Conservation (phyloP, 1,139 yeast genomes). For the Taphrina communis region DNA sequence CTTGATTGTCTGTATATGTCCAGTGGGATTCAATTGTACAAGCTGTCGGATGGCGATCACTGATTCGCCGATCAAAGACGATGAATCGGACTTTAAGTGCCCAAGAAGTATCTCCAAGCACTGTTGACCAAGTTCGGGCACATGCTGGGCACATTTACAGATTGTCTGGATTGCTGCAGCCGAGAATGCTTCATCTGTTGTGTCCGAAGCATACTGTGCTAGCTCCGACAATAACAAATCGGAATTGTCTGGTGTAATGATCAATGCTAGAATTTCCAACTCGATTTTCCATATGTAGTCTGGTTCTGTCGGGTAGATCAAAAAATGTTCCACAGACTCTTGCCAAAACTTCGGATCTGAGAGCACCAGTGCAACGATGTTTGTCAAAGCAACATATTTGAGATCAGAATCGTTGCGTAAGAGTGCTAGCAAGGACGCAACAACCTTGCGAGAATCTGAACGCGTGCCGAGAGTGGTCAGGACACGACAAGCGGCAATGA, state of each 20-base stretch:
- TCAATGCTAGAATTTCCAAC: conserved; percentile 65
- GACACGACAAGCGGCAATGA: conserved; percentile 66
- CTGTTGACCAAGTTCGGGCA: conserved; percentile 47
- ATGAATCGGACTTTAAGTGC: conserved; percentile 23
- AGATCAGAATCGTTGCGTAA: conserved; percentile 52
- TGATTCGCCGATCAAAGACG: conserved; percentile 55
- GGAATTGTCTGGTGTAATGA: conserved; percentile 63
- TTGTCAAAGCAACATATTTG: conserved; percentile 51
- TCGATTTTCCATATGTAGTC: conserved; percentile 60
- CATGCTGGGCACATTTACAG: conserved; percentile 59
- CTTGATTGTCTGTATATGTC: conserved; percentile 55
- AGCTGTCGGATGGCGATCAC: conserved; percentile 72
- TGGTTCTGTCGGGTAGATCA: conserved; percentile 65
- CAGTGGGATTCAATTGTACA: conserved; percentile 66
- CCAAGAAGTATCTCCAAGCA: conserved; percentile 41
- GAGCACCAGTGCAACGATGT: conserved; percentile 52
- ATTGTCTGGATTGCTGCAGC: conserved; percentile 65
- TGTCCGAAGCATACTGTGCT: conserved; percentile 64
- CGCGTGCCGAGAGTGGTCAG: conserved; percentile 62
- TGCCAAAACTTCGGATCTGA: conserved; percentile 57
- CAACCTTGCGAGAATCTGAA: conserved; percentile 56
- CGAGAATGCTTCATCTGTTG: conserved; percentile 54
- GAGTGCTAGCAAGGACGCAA: conserved; percentile 59
- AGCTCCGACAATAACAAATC: conserved; percentile 67
- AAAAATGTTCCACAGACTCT: conserved; percentile 61